These are phyloP conservation scores for Piper longum DNA, from an alignment of 164 flowering plant genomes.

Conservation along the genomic window DNA sequence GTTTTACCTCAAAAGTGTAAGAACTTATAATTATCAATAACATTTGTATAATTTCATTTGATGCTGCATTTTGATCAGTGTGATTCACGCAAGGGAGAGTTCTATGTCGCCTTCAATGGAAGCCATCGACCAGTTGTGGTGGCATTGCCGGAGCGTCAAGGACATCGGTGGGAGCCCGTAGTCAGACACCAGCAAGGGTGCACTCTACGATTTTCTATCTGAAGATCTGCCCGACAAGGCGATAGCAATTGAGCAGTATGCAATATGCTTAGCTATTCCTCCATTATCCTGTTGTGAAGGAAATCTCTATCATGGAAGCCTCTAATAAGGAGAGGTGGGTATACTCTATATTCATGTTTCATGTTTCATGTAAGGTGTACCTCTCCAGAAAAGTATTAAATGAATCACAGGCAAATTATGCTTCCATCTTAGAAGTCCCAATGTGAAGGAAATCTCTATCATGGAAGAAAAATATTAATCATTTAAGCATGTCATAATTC, in stretches of 20 bases:
- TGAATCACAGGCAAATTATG: too few relatives aligned
- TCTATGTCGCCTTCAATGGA: constrained; percentile 70
- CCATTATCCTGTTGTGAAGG: constrained; percentile 37
- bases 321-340: background rate
- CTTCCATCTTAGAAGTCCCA: too few relatives aligned
- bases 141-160: constrained; percentile 64
- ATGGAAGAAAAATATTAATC: too few relatives aligned
- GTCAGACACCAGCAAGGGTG: constrained; percentile 81
- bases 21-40: background rate
- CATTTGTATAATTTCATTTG: background rate
- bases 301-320: too few relatives aligned
- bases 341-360: too few relatives aligned
- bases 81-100: constrained; percentile 57
- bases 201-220: constrained; percentile 71
- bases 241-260: constrained; percentile 48
- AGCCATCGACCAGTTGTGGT: constrained; percentile 58
- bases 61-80: constrained; percentile 22
- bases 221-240: constrained; percentile 41
- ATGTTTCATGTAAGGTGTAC: too few relatives aligned
- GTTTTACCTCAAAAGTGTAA: too few relatives aligned
- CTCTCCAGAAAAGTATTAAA: too few relatives aligned
- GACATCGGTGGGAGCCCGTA: constrained; percentile 77
- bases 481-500: too few relatives aligned
- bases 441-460: too few relatives aligned
- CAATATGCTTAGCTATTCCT: constrained; percentile 85